Conservation (phyloP, 352 stramenopile species). For the Phytopythium delawarense region DNA sequence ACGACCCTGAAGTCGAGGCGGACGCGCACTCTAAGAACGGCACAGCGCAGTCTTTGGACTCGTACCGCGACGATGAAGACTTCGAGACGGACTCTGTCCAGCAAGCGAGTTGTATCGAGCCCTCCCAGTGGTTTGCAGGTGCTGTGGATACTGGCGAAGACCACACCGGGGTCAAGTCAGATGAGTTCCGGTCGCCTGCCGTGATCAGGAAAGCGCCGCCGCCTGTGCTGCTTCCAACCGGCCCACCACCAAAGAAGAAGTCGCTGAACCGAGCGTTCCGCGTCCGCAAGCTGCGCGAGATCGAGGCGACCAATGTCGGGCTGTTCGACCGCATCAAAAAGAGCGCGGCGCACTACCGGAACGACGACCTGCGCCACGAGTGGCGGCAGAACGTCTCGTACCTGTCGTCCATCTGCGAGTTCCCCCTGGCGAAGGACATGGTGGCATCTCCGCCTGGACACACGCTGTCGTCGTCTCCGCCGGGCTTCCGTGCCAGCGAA, state of each 20-base stretch:
- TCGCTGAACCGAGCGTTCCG: slow-evolving; percentile 49
- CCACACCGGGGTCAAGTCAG: slow-evolving; percentile 29
- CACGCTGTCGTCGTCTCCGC: not conserved
- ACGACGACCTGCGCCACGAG: slow-evolving; percentile 47
- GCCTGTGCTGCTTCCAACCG: slow-evolving; percentile 1
- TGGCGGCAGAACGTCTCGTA: slow-evolving; percentile 74
- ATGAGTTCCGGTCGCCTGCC: slow-evolving; percentile 41
- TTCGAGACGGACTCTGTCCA: not conserved
- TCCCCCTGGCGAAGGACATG: slow-evolving; percentile 31
- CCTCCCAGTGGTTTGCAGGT: not conserved
- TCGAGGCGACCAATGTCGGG: slow-evolving; percentile 51
- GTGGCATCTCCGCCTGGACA: slow-evolving; percentile 8
- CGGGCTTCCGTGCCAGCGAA: not conserved
- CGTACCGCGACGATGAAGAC: slow-evolving; percentile 1
- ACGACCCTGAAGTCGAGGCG: not conserved
- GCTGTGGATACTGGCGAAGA: not conserved
- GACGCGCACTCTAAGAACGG: not conserved
- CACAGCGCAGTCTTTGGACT: not conserved
- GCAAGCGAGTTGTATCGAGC: not conserved
- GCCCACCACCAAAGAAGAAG: slow-evolving; percentile 18
- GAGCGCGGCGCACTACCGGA: slow-evolving; percentile 55
- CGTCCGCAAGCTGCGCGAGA: slow-evolving; percentile 49
- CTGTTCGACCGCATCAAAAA: slow-evolving; percentile 61
- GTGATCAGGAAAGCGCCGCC: slow-evolving; percentile 18
- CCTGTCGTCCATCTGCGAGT: slow-evolving; percentile 66